These are phyloP conservation scores for Tylopilus subfusipes DNA, from an alignment of 768 basidiomycete species.

Conservation along the genomic window DNA sequence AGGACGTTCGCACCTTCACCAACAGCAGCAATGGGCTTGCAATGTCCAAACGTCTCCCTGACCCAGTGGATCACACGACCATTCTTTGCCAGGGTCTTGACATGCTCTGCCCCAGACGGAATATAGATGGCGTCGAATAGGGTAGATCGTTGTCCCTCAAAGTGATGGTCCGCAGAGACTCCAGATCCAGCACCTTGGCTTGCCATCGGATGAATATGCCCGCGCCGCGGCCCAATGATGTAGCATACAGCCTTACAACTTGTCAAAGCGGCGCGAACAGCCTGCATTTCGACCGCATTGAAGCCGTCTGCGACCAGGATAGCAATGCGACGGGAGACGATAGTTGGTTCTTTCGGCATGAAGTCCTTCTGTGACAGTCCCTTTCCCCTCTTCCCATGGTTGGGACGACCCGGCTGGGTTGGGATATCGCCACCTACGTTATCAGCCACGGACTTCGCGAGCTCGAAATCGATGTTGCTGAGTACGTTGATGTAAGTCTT, in stretches of 20 bases:
- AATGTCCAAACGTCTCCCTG: slow-evolving; percentile 83
- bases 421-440: slow-evolving; percentile 63
- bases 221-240: slow-evolving; percentile 67
- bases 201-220: slow-evolving; percentile 38
- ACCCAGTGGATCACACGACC: slow-evolving; percentile 81
- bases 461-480: slow-evolving; percentile 68
- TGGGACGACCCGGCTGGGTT: slow-evolving; percentile 43
- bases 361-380: slow-evolving; percentile 61
- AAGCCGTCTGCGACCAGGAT: slow-evolving; percentile 77
- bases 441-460: slow-evolving; percentile 65
- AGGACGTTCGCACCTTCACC: slow-evolving; percentile 47
- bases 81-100: slow-evolving; percentile 50
- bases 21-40: slow-evolving; percentile 75
- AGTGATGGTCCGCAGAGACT: slow-evolving; percentile 62
- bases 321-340: slow-evolving; percentile 68
- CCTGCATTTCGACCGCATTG: slow-evolving; percentile 54
- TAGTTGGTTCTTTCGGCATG: slow-evolving; percentile 52
- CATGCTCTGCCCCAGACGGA: slow-evolving; percentile 63
- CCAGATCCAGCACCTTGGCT: slow-evolving; percentile 28
- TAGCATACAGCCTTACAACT: slow-evolving; percentile 55
- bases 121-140: slow-evolving; percentile 81
- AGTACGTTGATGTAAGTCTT: slow-evolving; percentile 62
- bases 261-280: slow-evolving; percentile 51
- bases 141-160: slow-evolving; percentile 77
- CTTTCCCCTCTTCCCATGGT: slow-evolving; percentile 55